A percentile compares a stretch with the other conserved stretches of the same genome.
These are phyloP conservation scores for Cladophialophora exuberans DNA, from an alignment of 2,329 filamentous ascomycete species.

Conservation along the genomic window DNA sequence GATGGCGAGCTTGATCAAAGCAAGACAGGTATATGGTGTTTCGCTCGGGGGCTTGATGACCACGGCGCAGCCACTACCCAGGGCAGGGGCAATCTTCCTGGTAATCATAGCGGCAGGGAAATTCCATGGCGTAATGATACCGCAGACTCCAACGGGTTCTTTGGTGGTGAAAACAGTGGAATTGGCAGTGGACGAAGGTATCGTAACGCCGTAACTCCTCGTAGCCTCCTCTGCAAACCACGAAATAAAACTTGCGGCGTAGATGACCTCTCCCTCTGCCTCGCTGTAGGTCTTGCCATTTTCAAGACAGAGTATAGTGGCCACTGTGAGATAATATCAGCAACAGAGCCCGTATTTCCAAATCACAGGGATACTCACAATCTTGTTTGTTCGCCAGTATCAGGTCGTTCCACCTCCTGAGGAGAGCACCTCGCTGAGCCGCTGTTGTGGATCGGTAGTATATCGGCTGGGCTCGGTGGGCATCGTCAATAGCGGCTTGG, in stretches of 20 bases:
- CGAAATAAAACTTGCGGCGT: constrained; percentile 51
- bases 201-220: constrained; percentile 47
- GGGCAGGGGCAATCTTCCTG: constrained; percentile 39
- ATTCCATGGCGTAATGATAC: constrained; percentile 86
- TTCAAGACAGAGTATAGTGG: constrained; percentile 53
- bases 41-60: constrained; percentile 41
- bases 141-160: constrained; percentile 82
- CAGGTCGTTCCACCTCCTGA: constrained; percentile 60
- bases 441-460: constrained; percentile 45
- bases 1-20: constrained; percentile 36
- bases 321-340: constrained; percentile 5
- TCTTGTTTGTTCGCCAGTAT: constrained; percentile 59
- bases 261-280: constrained; percentile 52
- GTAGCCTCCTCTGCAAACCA: constrained; percentile 58
- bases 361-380: constrained; percentile 10
- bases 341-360: constrained; percentile 8
- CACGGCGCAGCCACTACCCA: constrained; percentile 43
- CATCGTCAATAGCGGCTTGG: constrained; percentile 29
- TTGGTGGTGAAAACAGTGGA: constrained; percentile 78
- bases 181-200: constrained; percentile 64
- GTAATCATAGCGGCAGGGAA: constrained; percentile 75
- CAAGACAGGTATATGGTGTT: constrained; percentile 39
- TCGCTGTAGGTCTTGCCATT: constrained; percentile 53
- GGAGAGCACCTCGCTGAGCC: constrained; percentile 46
- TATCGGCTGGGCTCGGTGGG: constrained; percentile 27